Evolutionary conservation across 169 alveolate species (phyloP).

Genomic region (Cryptosporidium xiaoi): DNA sequence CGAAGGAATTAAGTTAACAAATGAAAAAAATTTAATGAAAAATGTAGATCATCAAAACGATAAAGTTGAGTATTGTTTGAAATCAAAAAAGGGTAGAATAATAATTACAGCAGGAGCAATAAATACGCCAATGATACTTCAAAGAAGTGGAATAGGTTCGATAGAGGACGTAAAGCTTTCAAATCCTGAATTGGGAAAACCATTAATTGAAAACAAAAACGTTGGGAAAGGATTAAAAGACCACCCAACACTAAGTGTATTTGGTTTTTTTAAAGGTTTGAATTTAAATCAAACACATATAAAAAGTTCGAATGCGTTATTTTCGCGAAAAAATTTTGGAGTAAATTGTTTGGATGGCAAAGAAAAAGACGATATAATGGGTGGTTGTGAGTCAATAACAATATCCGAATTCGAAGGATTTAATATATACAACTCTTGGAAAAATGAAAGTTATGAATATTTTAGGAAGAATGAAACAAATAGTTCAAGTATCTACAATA

Average conservation of each 20-base stretch:
- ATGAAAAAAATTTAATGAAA: background rate
- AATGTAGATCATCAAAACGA: background rate
- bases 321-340: constrained; percentile 37
- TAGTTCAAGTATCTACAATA: background rate
- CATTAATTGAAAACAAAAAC: constrained; percentile 35
- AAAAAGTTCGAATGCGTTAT: constrained; percentile 47
- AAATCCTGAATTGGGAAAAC: constrained; percentile 23
- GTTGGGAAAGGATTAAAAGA: constrained; percentile 46
- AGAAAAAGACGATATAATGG: constrained; percentile 47
- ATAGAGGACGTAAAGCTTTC: constrained; percentile 11
- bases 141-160: constrained; percentile 66
- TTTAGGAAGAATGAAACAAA: background rate
- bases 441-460: background rate
- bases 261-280: constrained; percentile 49
- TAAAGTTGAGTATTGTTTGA: constrained; percentile 7
- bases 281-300: background rate
- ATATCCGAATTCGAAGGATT: constrained; percentile 66
- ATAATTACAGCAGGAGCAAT: constrained; percentile 58
- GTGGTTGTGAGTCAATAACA: constrained; percentile 57
- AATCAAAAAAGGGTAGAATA: constrained; percentile 5
- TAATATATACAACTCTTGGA: constrained; percentile 11
- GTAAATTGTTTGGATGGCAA: background rate
- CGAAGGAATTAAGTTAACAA: background rate
- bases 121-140: constrained; percentile 71
- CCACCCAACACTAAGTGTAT: constrained; percentile 39